Base-by-base conservation (phyloP, 169 alveolate genomes). In the Plasmodium fragile region DNA sequence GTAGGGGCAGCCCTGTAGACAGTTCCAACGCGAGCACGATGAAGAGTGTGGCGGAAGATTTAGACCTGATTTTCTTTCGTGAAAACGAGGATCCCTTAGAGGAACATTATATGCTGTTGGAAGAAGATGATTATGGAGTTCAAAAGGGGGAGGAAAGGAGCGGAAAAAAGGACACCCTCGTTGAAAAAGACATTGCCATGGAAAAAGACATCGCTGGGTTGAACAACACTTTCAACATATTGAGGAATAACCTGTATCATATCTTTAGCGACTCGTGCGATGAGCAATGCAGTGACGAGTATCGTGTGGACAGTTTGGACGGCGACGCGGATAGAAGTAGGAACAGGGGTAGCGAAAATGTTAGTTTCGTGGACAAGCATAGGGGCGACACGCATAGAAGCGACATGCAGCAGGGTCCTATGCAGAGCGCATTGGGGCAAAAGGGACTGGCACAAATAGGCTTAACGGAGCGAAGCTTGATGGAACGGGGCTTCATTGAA, bases 231-330 rank as follows among this genome's bases (percentile, higher is more conserved):
- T 11, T 89, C 18, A 79, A 69, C 70, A 78, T 70, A 41, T 43
- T 89, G 32, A 89, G 81, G 81, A 89, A 89, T 78, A 80, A 89
- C 32, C 34, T 89, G 59, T 89, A 89, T 52, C 70, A 45, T 52
- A 80, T 25, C 53, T 65, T 82, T 30, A 82, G 70, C 36, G 92
- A 82, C 22, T 18, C 81, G 52, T 70, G 39, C 34, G 81, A 65
- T 65, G 82, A 59, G 92, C 25, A 41, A 10, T 69, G 49, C 30
- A 36, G n/a, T 45, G 70, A 79, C 52, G 92, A 69, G 28, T 82
- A 28, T 6, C 28, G 69, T 6, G 30, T 28, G 36, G 75, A 7
- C 4, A 36, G 34, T 70, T 82, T 59, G 5, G 73, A 52, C 45
- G 73, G 11, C 11, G n/a, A 2, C 8, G 16, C 53, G 49, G 49